These are phyloP conservation scores for Chamaecrista fasciculata DNA, from an alignment of 306 rosid genomes.

Conservation along the genomic window DNA sequence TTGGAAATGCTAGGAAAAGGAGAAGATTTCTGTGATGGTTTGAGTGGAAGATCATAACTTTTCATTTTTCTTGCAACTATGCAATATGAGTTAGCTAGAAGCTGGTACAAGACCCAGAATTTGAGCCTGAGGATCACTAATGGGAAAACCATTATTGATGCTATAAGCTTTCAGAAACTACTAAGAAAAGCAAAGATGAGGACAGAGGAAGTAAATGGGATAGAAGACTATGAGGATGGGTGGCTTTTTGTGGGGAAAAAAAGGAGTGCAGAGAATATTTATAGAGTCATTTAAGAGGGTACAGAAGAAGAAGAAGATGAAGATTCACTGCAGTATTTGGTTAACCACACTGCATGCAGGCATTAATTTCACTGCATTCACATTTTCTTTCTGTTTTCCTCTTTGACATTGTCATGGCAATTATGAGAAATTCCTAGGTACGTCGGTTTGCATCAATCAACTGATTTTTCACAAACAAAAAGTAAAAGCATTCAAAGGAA, in stretches of 20 bases:
- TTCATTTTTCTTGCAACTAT: slow-evolving; percentile 70
- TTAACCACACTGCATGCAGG: slow-evolving; percentile 60
- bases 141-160: slow-evolving; percentile 43
- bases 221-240: neutral
- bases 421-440: too few species aligned
- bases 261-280: slow-evolving; percentile 41
- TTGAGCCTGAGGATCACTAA: slow-evolving; percentile 50
- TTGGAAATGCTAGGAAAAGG: slow-evolving; percentile 50
- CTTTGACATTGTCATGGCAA: neutral
- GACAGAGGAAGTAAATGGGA: neutral
- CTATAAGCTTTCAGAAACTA: neutral
- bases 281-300: slow-evolving; percentile 42
- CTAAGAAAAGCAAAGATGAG: neutral
- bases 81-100: slow-evolving; percentile 60
- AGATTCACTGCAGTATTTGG: slow-evolving; percentile 54
- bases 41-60: slow-evolving; percentile 46
- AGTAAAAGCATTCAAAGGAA: too few species aligned
- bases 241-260: slow-evolving; percentile 26
- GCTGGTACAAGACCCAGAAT: slow-evolving; percentile 58
- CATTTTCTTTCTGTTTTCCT: neutral
- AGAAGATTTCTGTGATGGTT: slow-evolving; percentile 33
- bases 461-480: too few species aligned
- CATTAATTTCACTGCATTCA: slow-evolving; percentile 46
- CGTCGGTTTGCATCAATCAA: too few species aligned
- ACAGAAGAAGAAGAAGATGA: slow-evolving; percentile 12